Percentiles rank a stretch among this genome's conserved stretches.
These are phyloP conservation scores for Cordyceps cateniannulata DNA, from an alignment of 2,329 filamentous ascomycete species.

Conservation along the genomic window DNA sequence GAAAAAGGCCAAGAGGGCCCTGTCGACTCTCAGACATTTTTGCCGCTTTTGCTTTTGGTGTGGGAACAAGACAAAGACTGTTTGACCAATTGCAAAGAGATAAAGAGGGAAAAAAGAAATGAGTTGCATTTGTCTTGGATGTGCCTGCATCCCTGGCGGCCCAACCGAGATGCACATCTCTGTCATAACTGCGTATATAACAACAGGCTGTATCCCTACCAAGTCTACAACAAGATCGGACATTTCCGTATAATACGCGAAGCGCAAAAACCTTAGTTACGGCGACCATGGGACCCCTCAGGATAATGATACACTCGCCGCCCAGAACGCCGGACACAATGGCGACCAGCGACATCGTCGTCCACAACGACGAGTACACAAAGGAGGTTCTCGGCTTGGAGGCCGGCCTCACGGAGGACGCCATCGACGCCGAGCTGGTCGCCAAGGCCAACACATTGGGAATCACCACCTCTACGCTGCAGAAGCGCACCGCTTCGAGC, in stretches of 20 bases:
- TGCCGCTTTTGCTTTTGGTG: slow-evolving; percentile 6
- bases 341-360: neutral
- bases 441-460: slow-evolving; percentile 30
- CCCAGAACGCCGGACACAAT: neutral
- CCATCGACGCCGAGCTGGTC: slow-evolving; percentile 31
- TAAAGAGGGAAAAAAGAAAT: neutral
- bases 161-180: slow-evolving; percentile 6
- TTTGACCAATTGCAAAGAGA: neutral
- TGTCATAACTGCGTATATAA: neutral
- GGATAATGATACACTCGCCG: neutral
- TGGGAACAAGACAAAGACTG: neutral
- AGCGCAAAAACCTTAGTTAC: neutral
- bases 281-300: neutral
- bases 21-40: slow-evolving; percentile 10
- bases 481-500: slow-evolving; percentile 32
- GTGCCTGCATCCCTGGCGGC: neutral
- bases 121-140: slow-evolving; percentile 4
- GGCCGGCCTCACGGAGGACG: slow-evolving; percentile 29
- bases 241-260: neutral
- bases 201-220: neutral
- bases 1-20: neutral
- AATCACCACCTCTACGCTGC: slow-evolving; percentile 23
- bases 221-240: neutral
- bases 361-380: neutral
- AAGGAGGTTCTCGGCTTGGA: slow-evolving; percentile 31